phyloP scores from a whole-genome alignment of 306 rosid genomes.

The Neltuma alba region DNA sequence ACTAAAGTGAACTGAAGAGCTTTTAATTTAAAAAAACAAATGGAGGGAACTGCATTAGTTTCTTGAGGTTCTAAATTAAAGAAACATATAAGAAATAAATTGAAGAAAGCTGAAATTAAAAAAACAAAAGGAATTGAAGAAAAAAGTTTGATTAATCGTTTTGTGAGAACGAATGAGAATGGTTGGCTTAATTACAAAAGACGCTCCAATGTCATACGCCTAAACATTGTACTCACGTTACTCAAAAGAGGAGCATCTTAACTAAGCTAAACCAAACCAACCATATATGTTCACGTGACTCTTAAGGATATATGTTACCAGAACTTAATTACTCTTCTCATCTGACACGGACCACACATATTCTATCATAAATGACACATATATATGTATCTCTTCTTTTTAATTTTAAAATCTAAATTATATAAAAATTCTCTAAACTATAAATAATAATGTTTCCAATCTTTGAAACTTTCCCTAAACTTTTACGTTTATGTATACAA shows the following conservation, averaged over 20 bases:
- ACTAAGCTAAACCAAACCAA: conserved; percentile 19
- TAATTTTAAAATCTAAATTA: too few relatives aligned
- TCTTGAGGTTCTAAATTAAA: not conserved
- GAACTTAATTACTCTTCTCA: conserved; percentile 5
- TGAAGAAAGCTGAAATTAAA: not conserved
- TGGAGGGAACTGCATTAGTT: not conserved
- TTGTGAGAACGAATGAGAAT: conserved; percentile 24
- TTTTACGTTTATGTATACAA: too few relatives aligned
- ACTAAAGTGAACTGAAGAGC: too few relatives aligned
- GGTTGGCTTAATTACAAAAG: conserved; percentile 15
- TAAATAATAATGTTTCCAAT: too few relatives aligned
- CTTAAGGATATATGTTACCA: not conserved
- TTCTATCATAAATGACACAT: not conserved
- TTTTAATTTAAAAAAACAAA: too few relatives aligned
- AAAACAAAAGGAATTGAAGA: not conserved
- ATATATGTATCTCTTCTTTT: too few relatives aligned
- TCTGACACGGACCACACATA: not conserved
- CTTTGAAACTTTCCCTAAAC: too few relatives aligned
- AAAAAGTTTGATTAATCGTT: not conserved
- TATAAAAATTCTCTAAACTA: too few relatives aligned
- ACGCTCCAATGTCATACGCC: conserved; percentile 14
- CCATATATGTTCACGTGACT: conserved; percentile 40
- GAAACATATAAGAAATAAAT: too few relatives aligned
- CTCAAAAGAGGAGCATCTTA: conserved; percentile 26
- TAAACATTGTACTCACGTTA: conserved; percentile 37